Conservation (phyloP, 179 eudicot genomes). For the Heliamphora pulchella region DNA sequence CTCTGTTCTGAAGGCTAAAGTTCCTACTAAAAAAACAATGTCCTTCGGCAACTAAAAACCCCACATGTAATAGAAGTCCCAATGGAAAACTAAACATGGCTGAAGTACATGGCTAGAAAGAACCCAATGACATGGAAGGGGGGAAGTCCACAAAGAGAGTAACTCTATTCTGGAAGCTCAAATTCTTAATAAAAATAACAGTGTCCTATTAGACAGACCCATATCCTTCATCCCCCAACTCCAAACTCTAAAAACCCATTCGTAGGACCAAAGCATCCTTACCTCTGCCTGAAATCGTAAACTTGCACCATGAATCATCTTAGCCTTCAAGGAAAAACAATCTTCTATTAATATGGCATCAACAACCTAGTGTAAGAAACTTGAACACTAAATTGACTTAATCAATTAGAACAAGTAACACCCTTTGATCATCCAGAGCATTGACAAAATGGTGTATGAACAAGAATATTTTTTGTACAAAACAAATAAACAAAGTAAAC, state of each 20-base stretch:
- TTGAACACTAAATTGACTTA: too few relatives aligned
- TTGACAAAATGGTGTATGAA: not conserved
- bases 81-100: too few relatives aligned
- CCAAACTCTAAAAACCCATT: not conserved
- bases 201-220: not conserved
- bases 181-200: too few relatives aligned
- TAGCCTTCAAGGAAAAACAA: not conserved
- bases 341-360: not conserved
- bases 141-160: too few relatives aligned
- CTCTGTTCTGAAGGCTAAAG: not conserved
- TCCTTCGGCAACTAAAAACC: too few relatives aligned
- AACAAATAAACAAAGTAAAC: not conserved
- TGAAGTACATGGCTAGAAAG: too few relatives aligned
- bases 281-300: not conserved
- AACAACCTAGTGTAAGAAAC: not conserved
- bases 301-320: not conserved
- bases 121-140: too few relatives aligned
- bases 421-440: too few relatives aligned
- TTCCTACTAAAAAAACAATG: too few relatives aligned
- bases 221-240: not conserved
- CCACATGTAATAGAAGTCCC: too few relatives aligned
- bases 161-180: too few relatives aligned
- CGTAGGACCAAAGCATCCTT: not conserved
- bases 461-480: not conserved
- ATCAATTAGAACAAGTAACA: too few relatives aligned